These are phyloP conservation scores for Poa pratensis DNA, from an alignment of 176 grass and related monocot genomes.

Conservation along the genomic window DNA sequence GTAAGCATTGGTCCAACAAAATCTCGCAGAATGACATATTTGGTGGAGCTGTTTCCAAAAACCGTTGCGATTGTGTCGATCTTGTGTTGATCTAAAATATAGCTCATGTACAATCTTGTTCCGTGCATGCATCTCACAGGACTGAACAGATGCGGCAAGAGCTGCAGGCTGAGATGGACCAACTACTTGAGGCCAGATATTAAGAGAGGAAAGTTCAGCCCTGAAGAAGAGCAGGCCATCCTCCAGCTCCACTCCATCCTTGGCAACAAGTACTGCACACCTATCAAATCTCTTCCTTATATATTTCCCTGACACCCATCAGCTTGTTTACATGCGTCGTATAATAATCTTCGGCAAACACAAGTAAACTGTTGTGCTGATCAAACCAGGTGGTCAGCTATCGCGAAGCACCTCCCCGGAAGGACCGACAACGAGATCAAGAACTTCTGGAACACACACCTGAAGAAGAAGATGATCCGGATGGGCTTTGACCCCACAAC, in stretches of 20 bases:
- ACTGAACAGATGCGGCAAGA: constrained; percentile 73
- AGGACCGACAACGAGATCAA: constrained; percentile 96
- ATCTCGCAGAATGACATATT: too few relatives aligned
- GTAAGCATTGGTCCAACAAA: too few relatives aligned
- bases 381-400: constrained; percentile 85
- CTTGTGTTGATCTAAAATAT: too few relatives aligned
- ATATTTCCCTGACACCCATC: background rate
- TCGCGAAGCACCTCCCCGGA: constrained; percentile 68
- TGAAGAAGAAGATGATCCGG: constrained; percentile 96
- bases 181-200: constrained; percentile 96
- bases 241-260: constrained; percentile 77
- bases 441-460: constrained; percentile 98
- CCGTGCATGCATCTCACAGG: too few relatives aligned
- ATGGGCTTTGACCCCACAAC: constrained; percentile 97
- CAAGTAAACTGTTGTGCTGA: constrained; percentile 9
- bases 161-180: constrained; percentile 92
- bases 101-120: too few relatives aligned
- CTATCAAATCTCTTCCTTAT: background rate
- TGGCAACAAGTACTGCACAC: constrained; percentile 81
- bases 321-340: background rate
- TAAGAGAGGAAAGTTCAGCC: constrained; percentile 89
- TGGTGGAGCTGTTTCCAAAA: too few relatives aligned
- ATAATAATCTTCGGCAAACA: background rate
- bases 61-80: too few relatives aligned
- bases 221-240: constrained; percentile 82